Base-by-base conservation (phyloP, 225 moss, liverwort and hornwort genomes). In the Pseudoscleropodium purum region DNA sequence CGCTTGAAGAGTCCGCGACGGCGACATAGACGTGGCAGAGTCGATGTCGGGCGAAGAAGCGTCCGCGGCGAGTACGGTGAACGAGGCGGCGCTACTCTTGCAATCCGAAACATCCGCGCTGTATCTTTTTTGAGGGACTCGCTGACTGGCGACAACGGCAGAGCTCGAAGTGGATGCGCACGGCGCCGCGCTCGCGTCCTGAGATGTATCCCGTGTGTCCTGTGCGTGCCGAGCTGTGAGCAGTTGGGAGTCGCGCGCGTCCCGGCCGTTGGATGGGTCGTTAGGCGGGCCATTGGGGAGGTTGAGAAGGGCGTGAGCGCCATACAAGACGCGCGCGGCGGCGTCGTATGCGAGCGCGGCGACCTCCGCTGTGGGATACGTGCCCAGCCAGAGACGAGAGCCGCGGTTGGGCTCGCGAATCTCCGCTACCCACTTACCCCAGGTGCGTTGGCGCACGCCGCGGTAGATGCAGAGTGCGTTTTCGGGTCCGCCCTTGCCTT, bases 371-470 rank as follows among this genome's bases (percentile, higher is more conserved):
- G 95, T 94, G 3, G 86, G 92, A 37, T 93, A 96, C 41, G 96
- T 93, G 45, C 96, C 96, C 12, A 96, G 89, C 96, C 96, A 96
- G 3, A 94, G 76, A 5, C 96, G 85, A 12, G 91, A 91, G 37
- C 94, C 93, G 37, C 92, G 92, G 57, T 93, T 92, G 3, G 96
- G 96, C 83, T 93, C 91, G 29, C 94, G 95, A 66, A 95, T 95
- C 87, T 95, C 95, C 41, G 92, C 95, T 43, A 95, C 95, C 95
- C 95, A 95, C 82, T 92, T 95, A 47, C 95, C 95, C 95, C 95
- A 95, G 8, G 95, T 95, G 56, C 94, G 89, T 72, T 95, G 95
- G 80, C 95, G 68, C 54, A 95, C 95, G 63, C 95, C 95, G 85
- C 95, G 88, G 87, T 89, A 96, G 37, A 29, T 75, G 88, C 96